Evolutionary conservation across 2,329 filamentous ascomycete genomes (phyloP).

Genomic region (Penicillium sclerotigenum): DNA sequence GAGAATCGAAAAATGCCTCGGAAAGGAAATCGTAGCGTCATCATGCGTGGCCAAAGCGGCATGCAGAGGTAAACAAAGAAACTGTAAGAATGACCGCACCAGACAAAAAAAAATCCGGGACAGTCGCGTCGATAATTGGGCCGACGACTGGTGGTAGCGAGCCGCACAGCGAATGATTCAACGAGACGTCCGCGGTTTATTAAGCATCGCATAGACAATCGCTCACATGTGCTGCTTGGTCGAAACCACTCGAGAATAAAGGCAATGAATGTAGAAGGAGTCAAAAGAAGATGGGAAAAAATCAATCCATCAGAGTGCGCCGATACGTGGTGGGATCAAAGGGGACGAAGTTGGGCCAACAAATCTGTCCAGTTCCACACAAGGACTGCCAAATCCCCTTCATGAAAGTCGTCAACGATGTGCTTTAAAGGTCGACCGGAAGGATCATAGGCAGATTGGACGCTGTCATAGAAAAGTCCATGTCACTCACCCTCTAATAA

Average conservation of each 20-base stretch:
- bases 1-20: constrained; percentile 28
- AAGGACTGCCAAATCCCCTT: constrained; percentile 19
- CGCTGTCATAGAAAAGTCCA: constrained; percentile 17
- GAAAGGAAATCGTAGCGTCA: constrained; percentile 21
- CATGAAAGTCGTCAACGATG: constrained; percentile 19
- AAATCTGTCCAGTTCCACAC: constrained; percentile 11
- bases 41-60: constrained; percentile 21
- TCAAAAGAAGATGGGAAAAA: constrained; percentile 1
- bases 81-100: constrained; percentile 11
- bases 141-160: constrained; percentile 5
- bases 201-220: constrained; percentile 31
- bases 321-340: constrained; percentile 15
- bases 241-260: constrained; percentile 7
- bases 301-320: constrained; percentile 16
- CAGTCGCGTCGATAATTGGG: constrained; percentile 18
- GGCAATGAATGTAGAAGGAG: background rate
- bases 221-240: constrained; percentile 9
- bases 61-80: background rate
- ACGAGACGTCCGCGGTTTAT: constrained; percentile 36
- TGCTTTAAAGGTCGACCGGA: constrained; percentile 3
- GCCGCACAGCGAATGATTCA: constrained; percentile 4
- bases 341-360: constrained; percentile 13
- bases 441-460: constrained; percentile 12
- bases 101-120: constrained; percentile 4
- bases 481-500: constrained; percentile 29